Conservation (phyloP, 306 rosid genomes). For the Citrullus mucosospermus region DNA sequence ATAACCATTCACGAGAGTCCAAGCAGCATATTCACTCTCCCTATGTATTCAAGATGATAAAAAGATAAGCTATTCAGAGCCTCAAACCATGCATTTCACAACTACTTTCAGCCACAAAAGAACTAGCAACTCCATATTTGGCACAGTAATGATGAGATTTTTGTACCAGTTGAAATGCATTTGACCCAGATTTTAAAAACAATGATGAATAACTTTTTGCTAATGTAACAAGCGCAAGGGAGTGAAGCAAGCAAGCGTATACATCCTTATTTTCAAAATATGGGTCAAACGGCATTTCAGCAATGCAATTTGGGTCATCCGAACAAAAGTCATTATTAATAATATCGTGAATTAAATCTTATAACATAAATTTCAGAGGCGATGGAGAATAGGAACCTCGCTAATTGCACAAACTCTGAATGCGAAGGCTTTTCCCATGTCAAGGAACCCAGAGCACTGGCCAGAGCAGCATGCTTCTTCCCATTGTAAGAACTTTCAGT, state of each 20-base stretch:
- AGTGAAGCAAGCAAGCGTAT: too few species aligned
- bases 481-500: conserved; percentile 43
- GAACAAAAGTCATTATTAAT: not conserved
- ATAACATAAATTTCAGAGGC: not conserved
- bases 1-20: conserved; percentile 89
- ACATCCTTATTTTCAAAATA: too few species aligned
- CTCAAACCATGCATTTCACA: not conserved
- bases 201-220: too few species aligned
- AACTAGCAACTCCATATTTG: not conserved
- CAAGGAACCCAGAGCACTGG: conserved; percentile 67
- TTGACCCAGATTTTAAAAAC: too few species aligned
- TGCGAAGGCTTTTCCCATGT: conserved; percentile 69
- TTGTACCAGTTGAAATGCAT: too few species aligned
- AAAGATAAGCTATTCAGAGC: not conserved
- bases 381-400: conserved; percentile 34
- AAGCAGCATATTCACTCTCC: conserved; percentile 97
- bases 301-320: too few species aligned
- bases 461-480: conserved; percentile 66
- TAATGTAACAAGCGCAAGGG: too few species aligned
- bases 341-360: not conserved
- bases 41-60: conserved; percentile 21
- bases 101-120: not conserved
- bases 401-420: conserved; percentile 71
- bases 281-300: too few species aligned
- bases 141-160: not conserved